Base-by-base conservation (phyloP, 2,329 filamentous ascomycete species). In the Neopestalotiopsis sp. region DNA sequence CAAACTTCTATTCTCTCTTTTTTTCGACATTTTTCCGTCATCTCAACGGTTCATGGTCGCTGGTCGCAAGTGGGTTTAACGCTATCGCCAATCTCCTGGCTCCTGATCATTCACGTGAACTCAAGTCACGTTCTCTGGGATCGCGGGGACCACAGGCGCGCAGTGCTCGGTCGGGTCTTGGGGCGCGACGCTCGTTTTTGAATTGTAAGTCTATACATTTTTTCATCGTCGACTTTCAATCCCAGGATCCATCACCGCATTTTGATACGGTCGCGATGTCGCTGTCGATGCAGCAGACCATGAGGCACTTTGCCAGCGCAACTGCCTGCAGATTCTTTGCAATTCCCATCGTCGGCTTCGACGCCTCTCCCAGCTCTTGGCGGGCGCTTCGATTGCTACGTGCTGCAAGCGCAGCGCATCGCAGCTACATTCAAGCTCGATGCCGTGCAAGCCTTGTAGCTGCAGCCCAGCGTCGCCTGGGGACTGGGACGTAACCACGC, bases 51-150 rank as follows among this genome's bases (percentile, higher is more conserved):
- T 20, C 34, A 38, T 38, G 62, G n/a, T 45, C 14, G 52, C 56
- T 42, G 20, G 52, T 49, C 32, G 14, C 65, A 12, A 42, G 52
- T 67, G 65, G 52, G 38, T 67, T 66, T 45, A 60, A 52, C 56
- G 24, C 32, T 67, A 67, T 67, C 65, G 56, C 65, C 17, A 52
- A 67, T 60, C 65, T 59, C 13, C 56, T 34, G 52, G 40, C 49
- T 45, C 52, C 20, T 38, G 56, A 67, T 45, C 65, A 30, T 67
- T 67, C 65, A 67, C 65, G 65, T 67, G 65, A 52, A 58, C 65
- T 60, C 65, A 59, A 52, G 65, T 67, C 65, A 67, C 65, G 65
- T 67, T 67, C 52, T 64, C 45, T 59, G 42, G 62, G 63, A 66
- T 49, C 65, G 56, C 65, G 65, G 65, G 40, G 34, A 52, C 65